Base-by-base conservation (phyloP, 73 alveolate genomes). In the Tetrahymena elliotti region DNA sequence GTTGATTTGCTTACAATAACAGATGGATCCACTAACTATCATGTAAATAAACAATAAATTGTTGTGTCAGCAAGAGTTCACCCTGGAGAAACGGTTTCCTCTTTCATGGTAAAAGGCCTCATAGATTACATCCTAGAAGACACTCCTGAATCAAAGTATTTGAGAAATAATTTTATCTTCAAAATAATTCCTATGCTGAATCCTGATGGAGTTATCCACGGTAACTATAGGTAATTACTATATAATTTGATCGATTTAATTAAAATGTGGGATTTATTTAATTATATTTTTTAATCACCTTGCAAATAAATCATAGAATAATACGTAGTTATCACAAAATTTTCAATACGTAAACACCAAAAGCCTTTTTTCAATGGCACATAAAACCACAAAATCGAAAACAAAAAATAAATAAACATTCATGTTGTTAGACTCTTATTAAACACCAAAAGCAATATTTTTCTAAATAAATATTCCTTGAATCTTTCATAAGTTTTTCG, bases 11-110 rank as follows among this genome's bases (percentile, higher is more conserved):
- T 94, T 36, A 83, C 83, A 35, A 27, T 94, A 18, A 88, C 96
- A 7, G 83, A 84, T 38, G 96, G 97, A 33, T 27, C 38, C 36
- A 68, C 37, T 68, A 68, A 68, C 34, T 68, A 68, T 68, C 40
- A 93, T 54, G 36, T 54, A 12, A 83, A 47, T 37, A 97, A 98
- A 95, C 96, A 95, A 93, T 96, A 97, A 18, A 97, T 98, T 15
- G 97, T 99, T 13, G 96, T 99, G 47, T 94, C 97, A 15, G 99
- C 98, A 0, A 94, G 99, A 84, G 99, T 97, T 84, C 99, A 99
- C 95, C 99, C 99, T 36, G 98, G 99, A 68, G 99, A 98, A 96
- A 97, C 98, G 0, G 99, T 97, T 8, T 98, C 99, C 15, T 98
- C 99, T 24, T 98, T 97, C 97, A 98, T 98, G 94, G 95, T 98